Evolutionary conservation across 2,329 filamentous ascomycete genomes (phyloP).

Genomic region (Alternaria arbusti): DNA sequence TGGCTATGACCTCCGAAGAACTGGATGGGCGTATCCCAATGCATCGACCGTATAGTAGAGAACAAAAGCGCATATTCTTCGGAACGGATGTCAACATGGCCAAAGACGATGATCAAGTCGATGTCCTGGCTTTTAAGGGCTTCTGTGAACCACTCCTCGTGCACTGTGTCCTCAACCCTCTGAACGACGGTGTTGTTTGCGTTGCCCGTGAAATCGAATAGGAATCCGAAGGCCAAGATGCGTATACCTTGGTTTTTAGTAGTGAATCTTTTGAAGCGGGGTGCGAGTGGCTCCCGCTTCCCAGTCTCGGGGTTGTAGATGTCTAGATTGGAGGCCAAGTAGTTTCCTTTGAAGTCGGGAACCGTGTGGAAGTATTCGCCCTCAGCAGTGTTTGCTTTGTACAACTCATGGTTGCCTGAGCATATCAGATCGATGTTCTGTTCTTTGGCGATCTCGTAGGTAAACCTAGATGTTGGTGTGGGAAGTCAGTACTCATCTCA

Average conservation of each 20-base stretch:
- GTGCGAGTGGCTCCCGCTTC: conserved; percentile 75
- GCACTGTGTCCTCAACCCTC: conserved; percentile 77
- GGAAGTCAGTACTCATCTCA: background rate
- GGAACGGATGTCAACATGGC: conserved; percentile 84
- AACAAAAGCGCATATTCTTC: conserved; percentile 79
- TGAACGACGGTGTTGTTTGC: conserved; percentile 89
- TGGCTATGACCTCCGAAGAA: conserved; percentile 93
- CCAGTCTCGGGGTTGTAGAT: conserved; percentile 77
- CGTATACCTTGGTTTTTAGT: conserved; percentile 87
- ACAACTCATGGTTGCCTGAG: conserved; percentile 94
- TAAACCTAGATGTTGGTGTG: conserved; percentile 59
- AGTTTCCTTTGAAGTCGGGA: conserved; percentile 79
- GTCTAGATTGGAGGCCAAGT: conserved; percentile 91
- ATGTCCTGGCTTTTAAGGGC: conserved; percentile 79
- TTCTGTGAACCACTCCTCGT: conserved; percentile 86
- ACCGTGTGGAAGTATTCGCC: conserved; percentile 81
- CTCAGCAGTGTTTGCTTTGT: conserved; percentile 77
- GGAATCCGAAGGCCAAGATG: conserved; percentile 88
- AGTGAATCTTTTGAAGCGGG: conserved; percentile 84
- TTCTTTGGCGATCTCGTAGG: conserved; percentile 83
- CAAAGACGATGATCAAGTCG: conserved; percentile 85
- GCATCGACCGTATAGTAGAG: conserved; percentile 75
- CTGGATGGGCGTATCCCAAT: conserved; percentile 83
- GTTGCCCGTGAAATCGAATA: conserved; percentile 92
- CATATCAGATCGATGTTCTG: conserved; percentile 85